These are phyloP conservation scores for Sporothrix curviconia DNA, from an alignment of 2,329 filamentous ascomycete genomes.

Conservation along the genomic window DNA sequence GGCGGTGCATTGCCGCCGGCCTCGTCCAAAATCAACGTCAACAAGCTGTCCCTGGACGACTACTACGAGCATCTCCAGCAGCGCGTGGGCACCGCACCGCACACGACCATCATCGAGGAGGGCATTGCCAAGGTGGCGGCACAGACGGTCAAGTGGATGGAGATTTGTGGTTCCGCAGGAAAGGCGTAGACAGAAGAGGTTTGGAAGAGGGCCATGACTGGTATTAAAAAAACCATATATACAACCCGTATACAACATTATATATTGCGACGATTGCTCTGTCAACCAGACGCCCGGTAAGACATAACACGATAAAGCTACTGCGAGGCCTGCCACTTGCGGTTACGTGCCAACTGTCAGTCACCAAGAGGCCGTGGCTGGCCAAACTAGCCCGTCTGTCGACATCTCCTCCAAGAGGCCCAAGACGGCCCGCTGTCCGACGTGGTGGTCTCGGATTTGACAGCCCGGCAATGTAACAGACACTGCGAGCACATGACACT, in stretches of 20 bases:
- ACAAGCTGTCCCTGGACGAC: conserved; percentile 24
- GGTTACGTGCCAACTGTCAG: background rate
- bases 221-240: background rate
- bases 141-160: background rate
- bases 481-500: conserved; percentile 21
- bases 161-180: background rate
- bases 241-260: background rate
- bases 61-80: background rate
- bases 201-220: background rate
- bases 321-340: background rate
- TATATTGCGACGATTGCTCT: too few relatives aligned
- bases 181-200: background rate
- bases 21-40: conserved; percentile 53
- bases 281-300: too few relatives aligned
- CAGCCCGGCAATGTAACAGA: background rate
- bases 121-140: background rate
- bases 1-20: conserved; percentile 43
- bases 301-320: background rate
- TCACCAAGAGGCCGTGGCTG: background rate
- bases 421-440: background rate
- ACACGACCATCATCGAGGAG: background rate
- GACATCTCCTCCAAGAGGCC: background rate
- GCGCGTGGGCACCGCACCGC: background rate
- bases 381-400: background rate
- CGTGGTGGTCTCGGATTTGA: background rate